Evolutionary conservation across 805 yeast genomes (phyloP).

Genomic region (Barnettozyma salicaria): DNA sequence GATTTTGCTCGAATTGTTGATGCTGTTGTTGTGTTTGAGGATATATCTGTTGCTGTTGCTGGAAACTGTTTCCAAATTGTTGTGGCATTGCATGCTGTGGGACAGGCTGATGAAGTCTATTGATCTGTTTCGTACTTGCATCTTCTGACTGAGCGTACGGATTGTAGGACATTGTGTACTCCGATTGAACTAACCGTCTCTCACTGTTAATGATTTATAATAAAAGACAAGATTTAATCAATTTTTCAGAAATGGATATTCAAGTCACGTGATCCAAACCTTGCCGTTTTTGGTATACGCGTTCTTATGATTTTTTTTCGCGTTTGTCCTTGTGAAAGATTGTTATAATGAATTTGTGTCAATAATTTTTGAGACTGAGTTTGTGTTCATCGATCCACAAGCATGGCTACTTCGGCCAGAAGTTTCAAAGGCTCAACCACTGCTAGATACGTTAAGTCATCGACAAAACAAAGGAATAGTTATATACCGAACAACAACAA

Average conservation of each 20-base stretch:
- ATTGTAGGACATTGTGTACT: conserved; percentile 35
- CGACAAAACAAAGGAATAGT: conserved; percentile 18
- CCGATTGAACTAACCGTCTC: not conserved
- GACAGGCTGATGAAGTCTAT: conserved; percentile 20
- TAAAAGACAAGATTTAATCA: not conserved
- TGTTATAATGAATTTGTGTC: too few relatives aligned
- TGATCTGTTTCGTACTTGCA: conserved; percentile 15
- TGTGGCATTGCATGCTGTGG: conserved; percentile 12
- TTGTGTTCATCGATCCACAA: not conserved
- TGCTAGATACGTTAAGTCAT: conserved; percentile 47
- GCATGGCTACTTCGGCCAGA: conserved; percentile 3
- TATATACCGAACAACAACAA: conserved; percentile 26
- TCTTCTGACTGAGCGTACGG: conserved; percentile 36
- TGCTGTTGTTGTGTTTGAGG: conserved; percentile 21
- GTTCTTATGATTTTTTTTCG: not conserved
- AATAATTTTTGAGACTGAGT: too few relatives aligned
- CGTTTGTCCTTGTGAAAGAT: too few relatives aligned
- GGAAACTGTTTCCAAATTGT: conserved; percentile 13
- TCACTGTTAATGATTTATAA: not conserved
- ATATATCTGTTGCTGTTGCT: conserved; percentile 27
- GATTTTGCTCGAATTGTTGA: conserved; percentile 17
- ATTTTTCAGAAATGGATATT: not conserved
- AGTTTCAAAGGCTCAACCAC: conserved; percentile 42
- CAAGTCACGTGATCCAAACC: conserved; percentile 6
- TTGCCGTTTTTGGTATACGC: not conserved